Base-by-base conservation (phyloP, 345 rosid species). In the Moringa oleifera region DNA sequence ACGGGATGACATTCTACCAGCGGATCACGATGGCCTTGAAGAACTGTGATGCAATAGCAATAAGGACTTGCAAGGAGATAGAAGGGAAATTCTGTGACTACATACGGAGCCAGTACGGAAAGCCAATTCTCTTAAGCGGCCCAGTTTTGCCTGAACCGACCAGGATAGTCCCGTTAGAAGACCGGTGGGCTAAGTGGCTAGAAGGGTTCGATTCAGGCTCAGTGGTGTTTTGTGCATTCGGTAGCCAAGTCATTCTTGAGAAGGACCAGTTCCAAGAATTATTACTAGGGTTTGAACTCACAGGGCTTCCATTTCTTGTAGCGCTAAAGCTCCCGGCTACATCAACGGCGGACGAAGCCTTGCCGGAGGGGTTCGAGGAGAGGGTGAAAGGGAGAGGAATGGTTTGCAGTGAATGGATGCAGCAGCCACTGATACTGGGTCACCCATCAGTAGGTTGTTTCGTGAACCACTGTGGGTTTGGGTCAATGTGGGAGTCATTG, bases 401-500 rank as follows among this genome's bases (percentile, higher is more conserved):
- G 53, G 79, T 86, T 16, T 73, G 59, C n/a, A 79, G 82, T 0
- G 84, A 73, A 1, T 86, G 93, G 93, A 76, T 81, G 28, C 84
- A 71, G 37, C 91, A 88, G 46, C 70, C 77, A 6, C 18, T 56
- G 57, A 69, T 88, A 9, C 33, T 88, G 64, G 54, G 51, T 20
- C 89, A 88, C 70, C 71, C 72, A 0, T 75, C 91, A 0, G 77
- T 85, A 0, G 91, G 96, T n/a, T 85, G 89, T 63, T 83, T 88
- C 24, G 91, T 88, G 65, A 83, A 58, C 64, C 95, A 85, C 50
- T 77, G 91, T 25, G 95, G 95, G 73, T 85, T 75, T 46, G 85
- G 91, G 10, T 83, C 91, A 0, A 81, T 83, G 91, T 88, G 88
- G 89, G 96, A 88, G 59, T 72, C 89, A 2, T 70, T 88, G 57